Percentiles rank a stretch among this genome's conserved stretches.
These are phyloP conservation scores for Capsicum pubescens DNA, from an alignment of 257 asterid genomes.

Conservation along the genomic window DNA sequence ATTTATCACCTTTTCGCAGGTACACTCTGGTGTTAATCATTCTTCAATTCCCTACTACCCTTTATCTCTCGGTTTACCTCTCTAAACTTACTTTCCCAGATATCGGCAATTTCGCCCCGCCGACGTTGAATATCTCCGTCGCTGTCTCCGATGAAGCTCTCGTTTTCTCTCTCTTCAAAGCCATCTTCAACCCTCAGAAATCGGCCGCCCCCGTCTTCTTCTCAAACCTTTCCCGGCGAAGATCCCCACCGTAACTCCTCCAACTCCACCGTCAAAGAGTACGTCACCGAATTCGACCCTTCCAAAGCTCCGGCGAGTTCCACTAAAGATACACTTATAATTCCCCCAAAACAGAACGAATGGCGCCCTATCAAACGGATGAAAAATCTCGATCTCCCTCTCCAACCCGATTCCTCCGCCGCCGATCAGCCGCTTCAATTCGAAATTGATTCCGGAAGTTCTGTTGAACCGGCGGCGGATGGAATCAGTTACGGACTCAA, in stretches of 20 bases:
- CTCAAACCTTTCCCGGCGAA: constrained; percentile 32
- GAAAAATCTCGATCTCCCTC: constrained; percentile 62
- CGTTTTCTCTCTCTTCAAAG: constrained; percentile 67
- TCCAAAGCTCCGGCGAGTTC: constrained; percentile 46
- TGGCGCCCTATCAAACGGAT: constrained; percentile 66
- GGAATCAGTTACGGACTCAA: constrained; percentile 70
- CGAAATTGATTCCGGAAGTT: constrained; percentile 55
- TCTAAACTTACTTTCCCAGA: background rate
- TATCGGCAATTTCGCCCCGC: background rate
- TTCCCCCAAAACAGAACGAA: constrained; percentile 67
- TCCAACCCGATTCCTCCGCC: constrained; percentile 43
- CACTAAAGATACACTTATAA: constrained; percentile 39
- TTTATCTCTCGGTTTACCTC: background rate
- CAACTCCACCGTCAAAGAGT: constrained; percentile 41
- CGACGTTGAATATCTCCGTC: background rate
- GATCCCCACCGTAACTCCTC: background rate
- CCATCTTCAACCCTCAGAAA: constrained; percentile 50
- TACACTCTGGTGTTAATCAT: too few relatives aligned
- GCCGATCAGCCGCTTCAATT: constrained; percentile 54
- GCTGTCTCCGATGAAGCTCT: constrained; percentile 57
- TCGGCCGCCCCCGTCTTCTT: constrained; percentile 40
- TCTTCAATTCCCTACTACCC: background rate
- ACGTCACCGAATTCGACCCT: constrained; percentile 63
- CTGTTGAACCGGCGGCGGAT: constrained; percentile 45
- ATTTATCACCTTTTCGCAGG: too few relatives aligned